These are phyloP conservation scores for Eutypa lata DNA, from an alignment of 2,329 filamentous ascomycete genomes.

Conservation along the genomic window DNA sequence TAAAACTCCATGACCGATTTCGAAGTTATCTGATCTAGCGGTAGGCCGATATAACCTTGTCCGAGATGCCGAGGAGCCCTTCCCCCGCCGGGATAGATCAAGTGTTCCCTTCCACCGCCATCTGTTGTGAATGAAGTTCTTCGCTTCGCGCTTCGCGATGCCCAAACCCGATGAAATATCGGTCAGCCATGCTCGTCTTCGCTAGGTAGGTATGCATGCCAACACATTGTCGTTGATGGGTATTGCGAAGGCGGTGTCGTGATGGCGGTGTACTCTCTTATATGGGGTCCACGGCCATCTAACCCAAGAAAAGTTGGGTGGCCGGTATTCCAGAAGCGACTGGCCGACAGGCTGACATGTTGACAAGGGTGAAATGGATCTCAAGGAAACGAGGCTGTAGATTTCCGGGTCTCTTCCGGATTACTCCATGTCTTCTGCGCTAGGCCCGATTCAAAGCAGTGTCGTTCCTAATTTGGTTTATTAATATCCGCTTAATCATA, in stretches of 20 bases:
- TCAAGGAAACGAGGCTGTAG: background rate
- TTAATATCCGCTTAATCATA: background rate
- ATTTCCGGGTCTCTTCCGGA: background rate
- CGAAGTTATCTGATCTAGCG: too few relatives aligned
- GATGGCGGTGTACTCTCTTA: background rate
- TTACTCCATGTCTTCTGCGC: background rate
- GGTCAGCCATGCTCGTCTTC: background rate
- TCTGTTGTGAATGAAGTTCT: background rate
- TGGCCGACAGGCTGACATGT: background rate
- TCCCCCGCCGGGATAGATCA: background rate
- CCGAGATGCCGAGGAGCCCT: background rate
- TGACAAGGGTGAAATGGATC: background rate
- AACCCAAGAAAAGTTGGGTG: background rate
- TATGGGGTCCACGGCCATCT: background rate
- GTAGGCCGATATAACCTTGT: background rate
- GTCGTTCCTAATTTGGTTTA: background rate
- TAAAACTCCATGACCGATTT: too few relatives aligned
- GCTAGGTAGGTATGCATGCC: background rate
- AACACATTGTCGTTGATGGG: background rate
- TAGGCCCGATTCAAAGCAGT: background rate
- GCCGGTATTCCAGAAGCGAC: background rate
- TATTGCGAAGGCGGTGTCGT: background rate
- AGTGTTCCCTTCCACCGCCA: background rate
- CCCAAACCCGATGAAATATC: background rate
- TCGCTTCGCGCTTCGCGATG: background rate